A percentile compares a stretch with the other conserved stretches of the same genome.
Evolutionary conservation across 352 stramenopile species (phyloP).

Genomic region (Saprolegnia diclina): DNA sequence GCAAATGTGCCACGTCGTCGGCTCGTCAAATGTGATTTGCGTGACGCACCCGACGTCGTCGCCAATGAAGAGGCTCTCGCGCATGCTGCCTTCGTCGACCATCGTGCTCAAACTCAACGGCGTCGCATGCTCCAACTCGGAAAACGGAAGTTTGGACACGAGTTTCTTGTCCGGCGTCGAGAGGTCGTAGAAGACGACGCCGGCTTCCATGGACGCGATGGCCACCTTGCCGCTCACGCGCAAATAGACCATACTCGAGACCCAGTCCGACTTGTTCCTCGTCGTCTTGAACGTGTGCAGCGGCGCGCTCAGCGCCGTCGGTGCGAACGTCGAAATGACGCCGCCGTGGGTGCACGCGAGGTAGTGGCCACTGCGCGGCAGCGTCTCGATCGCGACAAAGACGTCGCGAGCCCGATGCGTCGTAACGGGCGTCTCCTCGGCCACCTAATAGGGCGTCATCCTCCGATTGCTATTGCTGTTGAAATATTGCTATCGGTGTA

Average conservation of each 20-base stretch:
- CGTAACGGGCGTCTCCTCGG: no score
- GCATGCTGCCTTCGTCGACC: constrained; percentile 13
- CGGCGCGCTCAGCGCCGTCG: not conserved
- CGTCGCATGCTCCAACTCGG: constrained; percentile 25
- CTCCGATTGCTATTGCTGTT: not conserved
- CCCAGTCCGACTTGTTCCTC: constrained; percentile 9
- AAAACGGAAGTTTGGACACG: constrained; percentile 17
- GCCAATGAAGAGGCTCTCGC: constrained; percentile 65
- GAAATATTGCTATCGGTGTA: not conserved
- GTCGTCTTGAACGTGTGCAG: constrained; percentile 10
- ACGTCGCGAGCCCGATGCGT: constrained; percentile 9
- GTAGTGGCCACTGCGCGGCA: not conserved
- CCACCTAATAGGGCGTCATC: not conserved
- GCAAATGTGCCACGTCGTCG: constrained; percentile 24
- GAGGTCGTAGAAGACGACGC: constrained; percentile 72
- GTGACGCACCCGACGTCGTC: constrained; percentile 72
- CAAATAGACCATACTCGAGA: constrained; percentile 27
- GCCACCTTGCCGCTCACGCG: constrained; percentile 35
- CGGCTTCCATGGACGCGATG: constrained; percentile 71
- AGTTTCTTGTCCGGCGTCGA: constrained; percentile 35
- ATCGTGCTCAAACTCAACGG: constrained; percentile 26
- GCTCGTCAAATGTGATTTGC: constrained; percentile 44
- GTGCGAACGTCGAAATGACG: not conserved
- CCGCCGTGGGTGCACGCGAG: constrained; percentile 3
- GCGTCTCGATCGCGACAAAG: constrained; percentile 1